Percentiles rank a stretch among this genome's conserved stretches.
These are phyloP conservation scores for Canariomyces notabilis DNA, from an alignment of 2,329 filamentous ascomycete genomes.

Conservation along the genomic window DNA sequence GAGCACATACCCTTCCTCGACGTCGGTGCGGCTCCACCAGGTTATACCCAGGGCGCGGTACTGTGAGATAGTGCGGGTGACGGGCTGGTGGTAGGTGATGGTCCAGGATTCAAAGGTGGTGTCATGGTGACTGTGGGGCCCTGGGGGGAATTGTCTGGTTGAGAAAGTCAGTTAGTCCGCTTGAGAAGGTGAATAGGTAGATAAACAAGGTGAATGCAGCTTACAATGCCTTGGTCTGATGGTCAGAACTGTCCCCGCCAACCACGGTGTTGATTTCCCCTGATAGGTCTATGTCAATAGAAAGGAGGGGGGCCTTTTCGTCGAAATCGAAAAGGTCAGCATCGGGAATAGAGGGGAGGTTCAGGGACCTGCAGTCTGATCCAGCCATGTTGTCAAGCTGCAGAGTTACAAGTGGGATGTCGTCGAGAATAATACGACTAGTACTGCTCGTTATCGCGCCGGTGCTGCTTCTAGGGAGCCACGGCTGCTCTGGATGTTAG, in stretches of 20 bases:
- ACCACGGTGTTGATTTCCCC: constrained; percentile 3
- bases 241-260: neutral
- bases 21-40: constrained; percentile 1
- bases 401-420: too few species aligned
- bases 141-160: constrained; percentile 2
- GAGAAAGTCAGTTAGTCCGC: neutral
- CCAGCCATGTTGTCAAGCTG: too few species aligned
- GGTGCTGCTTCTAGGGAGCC: too few species aligned
- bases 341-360: constrained; percentile 16
- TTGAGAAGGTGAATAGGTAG: neutral
- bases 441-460: too few species aligned
- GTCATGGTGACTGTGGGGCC: too few species aligned
- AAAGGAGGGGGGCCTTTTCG: constrained; percentile 5
- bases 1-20: constrained; percentile 19
- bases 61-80: neutral
- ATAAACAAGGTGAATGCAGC: neutral
- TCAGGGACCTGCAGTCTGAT: constrained; percentile 10
- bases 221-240: neutral
- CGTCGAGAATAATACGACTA: too few species aligned
- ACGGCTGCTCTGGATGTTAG: too few species aligned
- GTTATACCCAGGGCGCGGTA: constrained; percentile 6
- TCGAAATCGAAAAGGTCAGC: constrained; percentile 12
- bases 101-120: constrained; percentile 16
- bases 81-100: constrained; percentile 16
- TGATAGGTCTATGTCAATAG: too few species aligned